These are phyloP conservation scores for Ophiobolus disseminans DNA, from an alignment of 2,329 filamentous ascomycete species.

Conservation along the genomic window DNA sequence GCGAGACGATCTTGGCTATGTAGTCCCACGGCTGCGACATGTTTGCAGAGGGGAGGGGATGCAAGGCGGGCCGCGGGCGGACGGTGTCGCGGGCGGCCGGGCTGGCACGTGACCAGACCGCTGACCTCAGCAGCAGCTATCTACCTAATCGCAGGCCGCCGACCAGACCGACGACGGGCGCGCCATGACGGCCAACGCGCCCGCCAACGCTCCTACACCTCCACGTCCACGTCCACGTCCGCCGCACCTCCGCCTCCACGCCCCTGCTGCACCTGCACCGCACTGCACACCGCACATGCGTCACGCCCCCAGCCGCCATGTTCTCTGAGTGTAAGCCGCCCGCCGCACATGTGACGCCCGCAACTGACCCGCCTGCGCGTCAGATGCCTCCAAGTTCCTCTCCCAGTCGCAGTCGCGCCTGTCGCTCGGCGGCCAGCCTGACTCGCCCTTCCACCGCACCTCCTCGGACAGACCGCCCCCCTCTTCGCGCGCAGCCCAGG, in stretches of 20 bases:
- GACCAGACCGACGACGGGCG: too few relatives aligned
- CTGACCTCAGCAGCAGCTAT: too few relatives aligned
- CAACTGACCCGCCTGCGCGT: slow-evolving; percentile 48
- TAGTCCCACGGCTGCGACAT: slow-evolving; percentile 87
- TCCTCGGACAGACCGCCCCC: slow-evolving; percentile 53
- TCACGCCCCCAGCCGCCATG: slow-evolving; percentile 59
- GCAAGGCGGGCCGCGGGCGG: too few relatives aligned
- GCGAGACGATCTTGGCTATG: slow-evolving; percentile 97
- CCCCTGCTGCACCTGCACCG: slow-evolving; percentile 33
- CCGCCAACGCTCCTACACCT: too few relatives aligned
- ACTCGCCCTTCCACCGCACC: slow-evolving; percentile 58
- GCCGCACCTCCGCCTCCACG: too few relatives aligned
- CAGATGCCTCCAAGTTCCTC: slow-evolving; percentile 96
- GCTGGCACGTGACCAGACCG: too few relatives aligned
- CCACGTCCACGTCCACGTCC: too few relatives aligned
- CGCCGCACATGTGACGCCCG: slow-evolving; percentile 41
- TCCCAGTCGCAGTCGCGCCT: slow-evolving; percentile 95
- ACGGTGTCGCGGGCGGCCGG: too few relatives aligned
- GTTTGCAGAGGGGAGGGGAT: slow-evolving; percentile 15
- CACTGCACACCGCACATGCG: too few relatives aligned
- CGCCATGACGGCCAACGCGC: too few relatives aligned
- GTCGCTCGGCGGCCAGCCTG: slow-evolving; percentile 68
- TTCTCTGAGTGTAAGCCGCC: slow-evolving; percentile 84
- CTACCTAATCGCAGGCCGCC: too few relatives aligned
- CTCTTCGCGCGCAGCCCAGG: slow-evolving; percentile 57